These are phyloP conservation scores for Tolypocladium guangdongense DNA, from an alignment of 2,329 filamentous ascomycete species.

Conservation along the genomic window DNA sequence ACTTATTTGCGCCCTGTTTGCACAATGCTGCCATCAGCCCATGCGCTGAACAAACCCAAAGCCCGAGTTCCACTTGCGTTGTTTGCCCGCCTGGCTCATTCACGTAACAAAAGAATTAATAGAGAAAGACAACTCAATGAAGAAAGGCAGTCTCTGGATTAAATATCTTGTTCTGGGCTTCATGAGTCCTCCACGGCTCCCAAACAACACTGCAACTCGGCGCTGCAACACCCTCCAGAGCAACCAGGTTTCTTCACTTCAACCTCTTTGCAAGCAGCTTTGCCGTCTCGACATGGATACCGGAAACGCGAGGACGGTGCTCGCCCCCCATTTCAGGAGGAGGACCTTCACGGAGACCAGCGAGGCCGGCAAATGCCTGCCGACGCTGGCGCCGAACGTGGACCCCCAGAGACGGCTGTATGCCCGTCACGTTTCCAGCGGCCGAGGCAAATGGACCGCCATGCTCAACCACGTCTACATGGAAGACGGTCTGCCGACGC, in stretches of 20 bases:
- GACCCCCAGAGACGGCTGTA: background rate
- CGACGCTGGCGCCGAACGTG: background rate
- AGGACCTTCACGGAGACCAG: background rate
- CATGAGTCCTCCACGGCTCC: too few species aligned
- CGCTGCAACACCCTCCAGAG: too few species aligned
- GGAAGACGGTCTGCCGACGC: background rate
- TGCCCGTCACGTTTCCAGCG: background rate
- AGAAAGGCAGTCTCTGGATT: too few species aligned
- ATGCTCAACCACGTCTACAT: background rate
- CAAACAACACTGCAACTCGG: too few species aligned
- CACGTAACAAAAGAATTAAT: too few species aligned
- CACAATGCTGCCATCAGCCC: background rate
- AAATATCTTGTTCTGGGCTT: too few species aligned
- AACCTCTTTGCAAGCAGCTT: background rate
- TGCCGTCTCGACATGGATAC: background rate
- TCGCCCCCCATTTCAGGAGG: background rate
- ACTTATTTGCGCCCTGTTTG: background rate
- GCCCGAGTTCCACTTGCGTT: background rate
- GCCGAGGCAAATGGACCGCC: background rate
- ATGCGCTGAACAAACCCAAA: background rate
- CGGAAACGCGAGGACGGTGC: background rate
- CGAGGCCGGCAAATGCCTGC: background rate
- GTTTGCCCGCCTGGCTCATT: background rate
- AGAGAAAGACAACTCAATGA: too few species aligned
- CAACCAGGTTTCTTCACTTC: too few species aligned